These are phyloP conservation scores for Microdochium bolleyi DNA, from an alignment of 2,329 filamentous ascomycete genomes.

Conservation along the genomic window DNA sequence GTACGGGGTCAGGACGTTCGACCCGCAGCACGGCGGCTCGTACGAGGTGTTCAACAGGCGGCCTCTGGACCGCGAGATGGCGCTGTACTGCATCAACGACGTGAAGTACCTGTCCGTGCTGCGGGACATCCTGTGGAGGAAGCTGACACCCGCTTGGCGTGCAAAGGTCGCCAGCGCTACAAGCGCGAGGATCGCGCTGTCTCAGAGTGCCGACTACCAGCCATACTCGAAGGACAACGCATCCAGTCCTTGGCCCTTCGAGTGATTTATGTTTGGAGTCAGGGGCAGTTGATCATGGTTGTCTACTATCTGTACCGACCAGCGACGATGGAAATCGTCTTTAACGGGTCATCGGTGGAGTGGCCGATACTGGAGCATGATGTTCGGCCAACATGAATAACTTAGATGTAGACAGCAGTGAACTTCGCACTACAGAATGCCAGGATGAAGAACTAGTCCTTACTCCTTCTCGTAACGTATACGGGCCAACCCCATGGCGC, in stretches of 20 bases:
- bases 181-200: conserved; percentile 16
- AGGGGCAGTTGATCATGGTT: no score
- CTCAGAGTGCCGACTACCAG: conserved; percentile 9
- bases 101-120: conserved; percentile 30
- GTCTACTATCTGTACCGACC: no score
- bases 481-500: neutral
- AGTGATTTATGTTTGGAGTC: neutral
- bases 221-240: neutral
- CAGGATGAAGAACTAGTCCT: no score
- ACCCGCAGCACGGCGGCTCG: conserved; percentile 29
- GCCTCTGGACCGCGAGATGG: conserved; percentile 29
- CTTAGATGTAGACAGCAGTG: no score
- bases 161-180: conserved; percentile 16
- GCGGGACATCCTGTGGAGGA: conserved; percentile 16
- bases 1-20: conserved; percentile 26
- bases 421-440: no score
- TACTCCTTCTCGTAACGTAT: neutral
- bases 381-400: no score
- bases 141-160: conserved; percentile 9
- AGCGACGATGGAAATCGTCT: no score
- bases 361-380: no score
- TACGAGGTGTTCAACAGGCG: conserved; percentile 38
- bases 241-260: neutral
- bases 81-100: conserved; percentile 37
- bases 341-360: no score